Conservation (phyloP, 768 basidiomycete species). For the Boletus pseudo-olivaceus region DNA sequence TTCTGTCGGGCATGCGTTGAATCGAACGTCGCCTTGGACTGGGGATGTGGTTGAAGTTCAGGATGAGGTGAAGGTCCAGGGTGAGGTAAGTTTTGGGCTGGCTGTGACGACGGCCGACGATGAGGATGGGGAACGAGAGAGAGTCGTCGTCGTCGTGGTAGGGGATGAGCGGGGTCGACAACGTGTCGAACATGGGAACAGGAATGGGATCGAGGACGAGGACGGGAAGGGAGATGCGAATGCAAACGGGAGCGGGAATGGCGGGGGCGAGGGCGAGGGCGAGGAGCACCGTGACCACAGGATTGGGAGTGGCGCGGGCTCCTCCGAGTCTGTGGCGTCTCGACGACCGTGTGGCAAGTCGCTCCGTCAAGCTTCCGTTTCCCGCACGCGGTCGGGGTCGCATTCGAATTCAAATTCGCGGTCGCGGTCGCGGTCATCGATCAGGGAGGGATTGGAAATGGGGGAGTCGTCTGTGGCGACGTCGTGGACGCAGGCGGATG, state of each 20-base stretch:
- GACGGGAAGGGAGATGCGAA: background rate
- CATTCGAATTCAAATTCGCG: constrained; percentile 3
- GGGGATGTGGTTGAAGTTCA: background rate
- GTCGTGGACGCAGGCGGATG: constrained; percentile 27
- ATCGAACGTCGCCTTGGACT: background rate
- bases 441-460: constrained; percentile 11
- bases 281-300: background rate
- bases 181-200: background rate
- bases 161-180: background rate
- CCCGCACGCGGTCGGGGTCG: constrained; percentile 1
- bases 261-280: background rate
- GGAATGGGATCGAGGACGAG: no score
- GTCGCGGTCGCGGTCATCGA: constrained; percentile 19
- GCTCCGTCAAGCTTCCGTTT: background rate
- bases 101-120: constrained; percentile 15
- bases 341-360: background rate
- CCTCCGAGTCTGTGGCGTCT: background rate
- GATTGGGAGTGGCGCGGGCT: no score
- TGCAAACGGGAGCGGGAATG: background rate
- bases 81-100: constrained; percentile 9
- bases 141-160: background rate
- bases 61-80: background rate
- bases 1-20: constrained; percentile 15
- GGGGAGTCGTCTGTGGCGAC: constrained; percentile 25
- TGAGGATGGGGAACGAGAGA: background rate